A percentile compares a stretch with the other conserved stretches of the same genome.
phyloP scores from a whole-genome alignment of 23 red algal species.

The Gracilaria domingensis region DNA sequence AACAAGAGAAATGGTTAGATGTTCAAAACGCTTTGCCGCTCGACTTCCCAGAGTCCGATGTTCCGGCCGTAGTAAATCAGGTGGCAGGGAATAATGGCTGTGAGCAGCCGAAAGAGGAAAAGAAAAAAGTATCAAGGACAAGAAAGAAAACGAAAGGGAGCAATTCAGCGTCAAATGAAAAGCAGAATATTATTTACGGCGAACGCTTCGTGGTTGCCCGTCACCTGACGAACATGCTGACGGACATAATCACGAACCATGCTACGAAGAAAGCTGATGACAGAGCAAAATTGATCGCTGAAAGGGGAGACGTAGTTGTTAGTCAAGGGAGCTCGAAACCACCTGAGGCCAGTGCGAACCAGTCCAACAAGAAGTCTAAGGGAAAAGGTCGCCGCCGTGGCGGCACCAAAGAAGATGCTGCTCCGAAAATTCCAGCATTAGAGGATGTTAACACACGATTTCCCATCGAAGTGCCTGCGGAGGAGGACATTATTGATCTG shows the following conservation, averaged over 20 bases:
- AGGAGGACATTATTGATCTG: conserved; percentile 38
- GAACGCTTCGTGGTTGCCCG: conserved; percentile 49
- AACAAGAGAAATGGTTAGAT: conserved; percentile 59
- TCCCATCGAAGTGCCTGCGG: conserved; percentile 17
- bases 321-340: conserved; percentile 30
- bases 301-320: conserved; percentile 39
- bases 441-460: conserved; percentile 1
- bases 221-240: conserved; percentile 1
- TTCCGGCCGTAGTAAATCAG: conserved; percentile 15
- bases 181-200: conserved; percentile 32
- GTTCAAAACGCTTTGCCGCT: conserved; percentile 47
- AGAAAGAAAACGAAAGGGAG: conserved; percentile 20
- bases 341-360: neutral
- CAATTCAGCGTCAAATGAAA: neutral
- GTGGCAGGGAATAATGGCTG: neutral
- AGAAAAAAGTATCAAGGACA: conserved; percentile 20
- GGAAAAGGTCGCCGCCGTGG: conserved; percentile 55
- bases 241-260: conserved; percentile 10
- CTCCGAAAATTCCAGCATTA: neutral
- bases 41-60: conserved; percentile 50
- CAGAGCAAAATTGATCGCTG: conserved; percentile 46
- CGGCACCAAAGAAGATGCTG: conserved; percentile 15
- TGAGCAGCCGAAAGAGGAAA: neutral
- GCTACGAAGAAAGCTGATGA: conserved; percentile 37
- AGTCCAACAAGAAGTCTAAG: conserved; percentile 47